Base-by-base conservation (phyloP, 805 yeast species). In the Ogataea corticis region DNA sequence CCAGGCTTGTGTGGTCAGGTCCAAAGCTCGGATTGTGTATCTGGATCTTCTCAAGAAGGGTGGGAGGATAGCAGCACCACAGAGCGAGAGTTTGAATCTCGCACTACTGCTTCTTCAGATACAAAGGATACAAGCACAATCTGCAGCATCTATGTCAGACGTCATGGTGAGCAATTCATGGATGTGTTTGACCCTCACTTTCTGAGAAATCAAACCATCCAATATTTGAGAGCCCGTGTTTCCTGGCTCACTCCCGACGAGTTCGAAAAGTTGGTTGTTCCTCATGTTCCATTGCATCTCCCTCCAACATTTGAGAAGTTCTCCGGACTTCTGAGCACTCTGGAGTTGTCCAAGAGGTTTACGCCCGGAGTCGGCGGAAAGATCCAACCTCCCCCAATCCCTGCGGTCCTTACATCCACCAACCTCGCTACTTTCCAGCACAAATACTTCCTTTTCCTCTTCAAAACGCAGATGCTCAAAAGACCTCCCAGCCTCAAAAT, bases 401-500 rank as follows among this genome's bases (percentile, higher is more conserved):
- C 51, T 4, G 14, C 19, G 6, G 33, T 32, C 11, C 33, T 47
- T 7, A 44, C 49, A 7, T 15, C 48, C 7, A 50, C 54, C 7
- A 41, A 49, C 9, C 23, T 50, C 36, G 47, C 54, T 2, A 46
- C 50, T 1, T 50, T 50, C 38, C 51, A 50, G 36, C 36, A 40
- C 34, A 44, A 47, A 14, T 50, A 44, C 12, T 47, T 50, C 29
- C 29, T 41, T 27, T 46, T 42, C 27, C 41, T 50, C 33, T 30
- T 46, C 14, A 43, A 23, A 21, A 14, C n/a, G 4, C 45, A 47
- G n/a, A 28, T 38, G 30, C 19, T 18, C 15, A 42, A 32, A 25
- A 33, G 39, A 17, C 45, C 40, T n/a, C 13, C 13, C 15, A 16
- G 18, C 2, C 36, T 30, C 34, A 35, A 11, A 11, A n/a, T n/a